These are phyloP conservation scores for Evansstolkia leycettana DNA, from an alignment of 495 filamentous ascomycete genomes.

Conservation along the genomic window DNA sequence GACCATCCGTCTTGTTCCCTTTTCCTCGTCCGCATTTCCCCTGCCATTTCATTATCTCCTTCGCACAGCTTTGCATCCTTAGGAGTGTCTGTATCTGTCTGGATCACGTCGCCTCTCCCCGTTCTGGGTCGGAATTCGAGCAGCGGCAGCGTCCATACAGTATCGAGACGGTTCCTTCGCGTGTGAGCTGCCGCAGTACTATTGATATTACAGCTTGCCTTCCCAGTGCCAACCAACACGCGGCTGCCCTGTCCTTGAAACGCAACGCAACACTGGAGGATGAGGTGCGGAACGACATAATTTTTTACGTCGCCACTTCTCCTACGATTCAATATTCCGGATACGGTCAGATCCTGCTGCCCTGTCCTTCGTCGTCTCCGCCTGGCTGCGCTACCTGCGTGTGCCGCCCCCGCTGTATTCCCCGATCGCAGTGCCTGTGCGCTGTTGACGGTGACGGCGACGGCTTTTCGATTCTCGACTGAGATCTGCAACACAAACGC, in stretches of 20 bases:
- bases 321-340: conserved; percentile 5
- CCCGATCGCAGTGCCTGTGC: conserved; percentile 25
- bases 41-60: no score
- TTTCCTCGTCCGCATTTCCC: no score
- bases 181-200: neutral
- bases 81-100: neutral
- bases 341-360: conserved; percentile 9
- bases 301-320: conserved; percentile 13
- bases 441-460: conserved; percentile 14
- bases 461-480: conserved; percentile 6
- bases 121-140: neutral
- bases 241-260: neutral
- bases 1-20: no score
- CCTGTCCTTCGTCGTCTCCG: conserved; percentile 9
- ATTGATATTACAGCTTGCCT: no score
- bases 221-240: no score
- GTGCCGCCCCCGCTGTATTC: conserved; percentile 17
- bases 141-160: neutral
- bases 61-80: no score
- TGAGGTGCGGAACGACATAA: conserved; percentile 14
- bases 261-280: conserved; percentile 10
- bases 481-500: conserved; percentile 1
- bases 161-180: neutral
- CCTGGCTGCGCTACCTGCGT: conserved; percentile 18
- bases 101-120: neutral